Conservation (phyloP, 352 stramenopile species). For the Stephanocyclus meneghinianus region DNA sequence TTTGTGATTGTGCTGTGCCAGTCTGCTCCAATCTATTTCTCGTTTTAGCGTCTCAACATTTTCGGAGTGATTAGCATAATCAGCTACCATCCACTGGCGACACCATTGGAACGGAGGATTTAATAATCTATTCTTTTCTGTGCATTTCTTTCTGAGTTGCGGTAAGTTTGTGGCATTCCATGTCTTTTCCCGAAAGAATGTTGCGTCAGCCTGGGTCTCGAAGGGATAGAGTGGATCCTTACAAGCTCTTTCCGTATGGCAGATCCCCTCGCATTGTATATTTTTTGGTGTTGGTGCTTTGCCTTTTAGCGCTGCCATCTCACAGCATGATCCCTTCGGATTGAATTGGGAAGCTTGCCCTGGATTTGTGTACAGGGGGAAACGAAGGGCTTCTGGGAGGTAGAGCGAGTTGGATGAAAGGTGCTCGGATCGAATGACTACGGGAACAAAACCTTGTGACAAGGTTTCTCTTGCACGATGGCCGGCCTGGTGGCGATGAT, state of each 20-base stretch:
- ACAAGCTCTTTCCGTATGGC: slow-evolving; percentile 29
- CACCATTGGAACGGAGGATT: slow-evolving; percentile 27
- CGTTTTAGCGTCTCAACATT: not conserved
- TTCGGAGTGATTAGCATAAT: not conserved
- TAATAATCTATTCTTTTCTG: slow-evolving; percentile 1
- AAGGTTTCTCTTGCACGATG: not conserved
- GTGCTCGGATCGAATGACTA: not conserved
- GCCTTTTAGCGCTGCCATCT: not conserved
- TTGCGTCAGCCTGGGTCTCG: slow-evolving; percentile 13
- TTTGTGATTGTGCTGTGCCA: slow-evolving; percentile 7
- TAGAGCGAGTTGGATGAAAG: not conserved
- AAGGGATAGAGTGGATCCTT: slow-evolving; percentile 35
- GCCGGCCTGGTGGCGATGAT: not conserved
- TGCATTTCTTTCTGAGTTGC: slow-evolving; percentile 3
- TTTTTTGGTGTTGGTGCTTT: slow-evolving; percentile 10
- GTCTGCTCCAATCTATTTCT: not conserved
- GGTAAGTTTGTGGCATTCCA: not conserved
- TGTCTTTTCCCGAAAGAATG: slow-evolving; percentile 3
- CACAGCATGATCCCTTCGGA: not conserved
- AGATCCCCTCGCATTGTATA: slow-evolving; percentile 25
- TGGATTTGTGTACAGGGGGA: not conserved
- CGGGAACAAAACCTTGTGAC: not conserved
- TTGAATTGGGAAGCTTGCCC: not conserved
- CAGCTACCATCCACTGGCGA: slow-evolving; percentile 13
- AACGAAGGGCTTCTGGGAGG: not conserved